phyloP scores from a whole-genome alignment of 2,329 filamentous ascomycete species.

The Colletotrichum filicis region DNA sequence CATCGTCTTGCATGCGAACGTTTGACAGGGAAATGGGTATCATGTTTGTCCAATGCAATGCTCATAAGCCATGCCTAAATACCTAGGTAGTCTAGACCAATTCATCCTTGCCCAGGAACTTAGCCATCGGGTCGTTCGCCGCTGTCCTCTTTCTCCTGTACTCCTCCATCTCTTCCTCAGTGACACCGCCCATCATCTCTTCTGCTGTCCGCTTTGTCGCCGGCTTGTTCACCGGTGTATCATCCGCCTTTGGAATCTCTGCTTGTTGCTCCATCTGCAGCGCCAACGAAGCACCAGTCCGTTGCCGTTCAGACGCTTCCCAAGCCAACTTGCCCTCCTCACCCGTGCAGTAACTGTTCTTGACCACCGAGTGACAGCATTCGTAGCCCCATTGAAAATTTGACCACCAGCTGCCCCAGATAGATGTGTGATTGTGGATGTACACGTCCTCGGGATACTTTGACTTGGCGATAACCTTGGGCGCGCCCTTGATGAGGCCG shows the following conservation, averaged over 20 bases:
- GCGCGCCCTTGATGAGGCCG: slow-evolving; percentile 88
- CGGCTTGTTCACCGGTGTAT: slow-evolving; percentile 41
- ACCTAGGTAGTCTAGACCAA: slow-evolving; percentile 55
- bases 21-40: slow-evolving; percentile 34
- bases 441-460: slow-evolving; percentile 92
- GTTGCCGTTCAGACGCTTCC: slow-evolving; percentile 76
- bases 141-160: slow-evolving; percentile 81
- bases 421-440: slow-evolving; percentile 89
- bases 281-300: slow-evolving; percentile 58
- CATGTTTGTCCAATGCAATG: slow-evolving; percentile 27
- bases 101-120: slow-evolving; percentile 79
- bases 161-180: slow-evolving; percentile 86
- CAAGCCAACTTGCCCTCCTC: slow-evolving; percentile 86
- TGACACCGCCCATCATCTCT: slow-evolving; percentile 81
- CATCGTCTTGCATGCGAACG: slow-evolving; percentile 15
- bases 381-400: slow-evolving; percentile 96
- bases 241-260: slow-evolving; percentile 42
- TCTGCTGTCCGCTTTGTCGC: slow-evolving; percentile 79
- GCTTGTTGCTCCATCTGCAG: slow-evolving; percentile 37
- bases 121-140: slow-evolving; percentile 88
- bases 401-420: slow-evolving; percentile 98
- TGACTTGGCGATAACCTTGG: slow-evolving; percentile 80
- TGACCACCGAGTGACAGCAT: slow-evolving; percentile 92
- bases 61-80: neutral
- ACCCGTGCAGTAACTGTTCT: slow-evolving; percentile 98